Conservation (phyloP, 352 stramenopile genomes). For the Pythium phragmitis region DNA sequence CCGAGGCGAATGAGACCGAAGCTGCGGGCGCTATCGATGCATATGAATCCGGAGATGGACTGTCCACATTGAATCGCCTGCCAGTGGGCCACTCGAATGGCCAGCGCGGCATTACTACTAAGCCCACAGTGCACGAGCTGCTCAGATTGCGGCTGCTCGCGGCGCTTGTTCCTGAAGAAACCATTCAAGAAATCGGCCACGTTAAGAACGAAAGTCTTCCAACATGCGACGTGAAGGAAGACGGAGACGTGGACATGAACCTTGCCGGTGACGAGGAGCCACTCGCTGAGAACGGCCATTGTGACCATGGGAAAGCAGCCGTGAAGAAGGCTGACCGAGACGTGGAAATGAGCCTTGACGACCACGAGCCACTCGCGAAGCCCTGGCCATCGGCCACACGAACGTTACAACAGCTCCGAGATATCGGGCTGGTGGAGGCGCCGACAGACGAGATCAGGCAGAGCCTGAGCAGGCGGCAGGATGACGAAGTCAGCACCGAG, state of each 20-base stretch:
- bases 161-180: constrained; percentile 11
- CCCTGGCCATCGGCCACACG: not conserved
- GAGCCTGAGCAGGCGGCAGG: constrained; percentile 31
- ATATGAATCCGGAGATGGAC: not conserved
- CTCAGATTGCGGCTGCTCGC: constrained; percentile 20
- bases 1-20: not conserved
- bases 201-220: not conserved
- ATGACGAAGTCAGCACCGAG: constrained; percentile 69
- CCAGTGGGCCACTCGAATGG: not conserved
- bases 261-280: not conserved
- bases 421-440: constrained; percentile 55
- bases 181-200: constrained; percentile 4
- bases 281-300: not conserved
- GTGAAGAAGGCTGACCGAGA: not conserved
- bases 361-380: not conserved
- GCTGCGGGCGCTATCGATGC: constrained; percentile 2
- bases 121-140: constrained; percentile 1
- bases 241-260: constrained; percentile 8
- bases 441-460: constrained; percentile 26
- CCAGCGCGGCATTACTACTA: not conserved
- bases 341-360: constrained; percentile 2
- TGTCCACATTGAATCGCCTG: not conserved
- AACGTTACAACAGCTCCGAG: constrained; percentile 25
- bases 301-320: not conserved
- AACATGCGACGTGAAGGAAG: not conserved